Evolutionary conservation across 2,329 filamentous ascomycete genomes (phyloP).

Genomic region (Colletotrichum tropicale): DNA sequence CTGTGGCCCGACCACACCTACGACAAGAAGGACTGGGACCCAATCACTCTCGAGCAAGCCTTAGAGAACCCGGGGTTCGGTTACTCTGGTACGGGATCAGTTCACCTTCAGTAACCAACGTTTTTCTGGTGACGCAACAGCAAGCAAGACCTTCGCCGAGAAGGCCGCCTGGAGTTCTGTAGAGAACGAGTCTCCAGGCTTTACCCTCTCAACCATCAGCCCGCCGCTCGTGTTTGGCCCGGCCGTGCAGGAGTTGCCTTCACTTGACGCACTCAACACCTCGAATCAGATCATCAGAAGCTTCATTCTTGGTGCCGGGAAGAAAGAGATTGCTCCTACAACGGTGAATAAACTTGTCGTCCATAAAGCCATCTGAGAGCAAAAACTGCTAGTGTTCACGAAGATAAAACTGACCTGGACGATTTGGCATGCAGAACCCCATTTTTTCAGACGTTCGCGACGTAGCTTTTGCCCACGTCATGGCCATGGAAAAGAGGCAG

Average conservation of each 20-base stretch:
- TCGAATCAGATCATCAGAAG: conserved; percentile 37
- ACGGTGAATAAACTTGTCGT: neutral
- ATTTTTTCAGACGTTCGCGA: neutral
- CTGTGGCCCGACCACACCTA: conserved; percentile 44
- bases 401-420: neutral
- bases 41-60: conserved; percentile 49
- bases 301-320: neutral
- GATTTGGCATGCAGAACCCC: neutral
- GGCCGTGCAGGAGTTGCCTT: conserved; percentile 50
- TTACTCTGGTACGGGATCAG: neutral
- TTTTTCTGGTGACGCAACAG: conserved; percentile 31
- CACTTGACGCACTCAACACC: conserved; percentile 53
- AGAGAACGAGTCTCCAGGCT: conserved; percentile 41
- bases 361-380: accelerated
- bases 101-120: neutral
- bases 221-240: conserved; percentile 61
- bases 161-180: conserved; percentile 57
- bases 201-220: conserved; percentile 56
- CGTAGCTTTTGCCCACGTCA: neutral
- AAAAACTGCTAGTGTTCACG: neutral
- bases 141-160: conserved; percentile 58
- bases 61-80: neutral
- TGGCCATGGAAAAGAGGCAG: neutral
- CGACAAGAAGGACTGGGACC: conserved; percentile 57
- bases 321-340: neutral